A percentile compares a stretch with the other conserved stretches of the same genome.
phyloP scores from a whole-genome alignment of 768 basidiomycete genomes.

The Fistulinella prunicolor region DNA sequence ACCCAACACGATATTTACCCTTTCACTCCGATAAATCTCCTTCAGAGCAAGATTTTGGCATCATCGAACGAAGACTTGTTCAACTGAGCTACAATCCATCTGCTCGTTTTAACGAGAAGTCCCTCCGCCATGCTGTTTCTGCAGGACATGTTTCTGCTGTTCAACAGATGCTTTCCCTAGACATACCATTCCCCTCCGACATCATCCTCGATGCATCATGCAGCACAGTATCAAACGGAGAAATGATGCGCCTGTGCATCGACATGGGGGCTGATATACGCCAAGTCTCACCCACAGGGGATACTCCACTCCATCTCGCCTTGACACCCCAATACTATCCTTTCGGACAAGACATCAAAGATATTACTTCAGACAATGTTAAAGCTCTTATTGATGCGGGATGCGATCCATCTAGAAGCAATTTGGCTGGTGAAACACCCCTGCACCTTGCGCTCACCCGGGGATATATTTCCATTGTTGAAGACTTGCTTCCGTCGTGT shows the following conservation, averaged over 20 bases:
- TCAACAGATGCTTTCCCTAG: not conserved
- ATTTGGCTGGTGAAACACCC: not conserved
- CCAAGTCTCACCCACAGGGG: too few relatives aligned
- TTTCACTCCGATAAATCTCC: too few relatives aligned
- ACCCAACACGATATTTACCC: not conserved
- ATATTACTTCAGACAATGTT: not conserved
- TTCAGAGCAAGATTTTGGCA: not conserved
- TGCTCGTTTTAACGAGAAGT: not conserved
- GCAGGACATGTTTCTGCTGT: conserved; percentile 6
- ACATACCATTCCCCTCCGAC: not conserved
- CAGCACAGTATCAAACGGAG: too few relatives aligned
- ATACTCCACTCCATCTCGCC: too few relatives aligned
- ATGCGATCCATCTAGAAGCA: not conserved
- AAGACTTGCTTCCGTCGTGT: not conserved
- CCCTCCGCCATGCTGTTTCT: not conserved
- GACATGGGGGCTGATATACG: too few relatives aligned
- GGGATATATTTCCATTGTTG: not conserved
- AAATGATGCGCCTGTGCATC: too few relatives aligned
- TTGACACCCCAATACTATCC: too few relatives aligned
- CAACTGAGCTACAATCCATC: conserved; percentile 4
- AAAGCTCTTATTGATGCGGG: conserved; percentile 8
- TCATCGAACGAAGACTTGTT: conserved; percentile 1
- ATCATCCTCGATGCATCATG: conserved; percentile 1
- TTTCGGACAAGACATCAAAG: not conserved
- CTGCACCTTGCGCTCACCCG: not conserved